Evolutionary conservation across 1,139 yeast genomes (phyloP).

Genomic region (Yamadazyma epiphylla): DNA sequence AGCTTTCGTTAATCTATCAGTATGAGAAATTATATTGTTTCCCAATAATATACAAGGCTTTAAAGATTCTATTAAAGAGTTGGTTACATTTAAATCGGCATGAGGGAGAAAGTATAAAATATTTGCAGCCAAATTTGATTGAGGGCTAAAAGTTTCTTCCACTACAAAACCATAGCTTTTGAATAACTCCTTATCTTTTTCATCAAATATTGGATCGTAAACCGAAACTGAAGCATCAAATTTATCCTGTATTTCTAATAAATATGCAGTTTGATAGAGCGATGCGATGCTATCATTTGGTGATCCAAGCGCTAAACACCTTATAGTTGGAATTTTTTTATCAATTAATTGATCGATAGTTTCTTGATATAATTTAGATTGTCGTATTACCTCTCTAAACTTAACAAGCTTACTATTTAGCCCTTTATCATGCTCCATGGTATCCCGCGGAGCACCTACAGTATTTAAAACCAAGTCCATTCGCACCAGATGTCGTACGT

Average conservation of each 20-base stretch:
- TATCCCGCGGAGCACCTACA: too few species aligned
- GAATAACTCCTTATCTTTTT: conserved; percentile 37
- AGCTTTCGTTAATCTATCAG: conserved; percentile 44
- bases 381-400: conserved; percentile 1
- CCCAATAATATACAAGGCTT: conserved; percentile 40
- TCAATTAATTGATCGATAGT: conserved; percentile 2
- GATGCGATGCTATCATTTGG: conserved; percentile 58
- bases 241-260: conserved; percentile 32
- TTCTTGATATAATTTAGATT: conserved; percentile 1
- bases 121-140: conserved; percentile 5
- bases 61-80: conserved; percentile 28
- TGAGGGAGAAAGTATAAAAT: conserved; percentile 65
- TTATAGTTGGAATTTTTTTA: conserved; percentile 19
- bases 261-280: conserved; percentile 59
- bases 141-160: conserved; percentile 19
- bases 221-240: conserved; percentile 32
- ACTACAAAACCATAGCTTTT: conserved; percentile 16
- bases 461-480: too few species aligned
- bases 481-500: too few species aligned
- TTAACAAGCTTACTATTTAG: conserved; percentile 3
- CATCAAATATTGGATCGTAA: conserved; percentile 63
- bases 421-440: too few species aligned
- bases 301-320: conserved; percentile 74
- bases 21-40: conserved; percentile 48
- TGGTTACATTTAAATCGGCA: conserved; percentile 62